Conservation (phyloP, 768 basidiomycete genomes). For the Russula brevipes region DNA sequence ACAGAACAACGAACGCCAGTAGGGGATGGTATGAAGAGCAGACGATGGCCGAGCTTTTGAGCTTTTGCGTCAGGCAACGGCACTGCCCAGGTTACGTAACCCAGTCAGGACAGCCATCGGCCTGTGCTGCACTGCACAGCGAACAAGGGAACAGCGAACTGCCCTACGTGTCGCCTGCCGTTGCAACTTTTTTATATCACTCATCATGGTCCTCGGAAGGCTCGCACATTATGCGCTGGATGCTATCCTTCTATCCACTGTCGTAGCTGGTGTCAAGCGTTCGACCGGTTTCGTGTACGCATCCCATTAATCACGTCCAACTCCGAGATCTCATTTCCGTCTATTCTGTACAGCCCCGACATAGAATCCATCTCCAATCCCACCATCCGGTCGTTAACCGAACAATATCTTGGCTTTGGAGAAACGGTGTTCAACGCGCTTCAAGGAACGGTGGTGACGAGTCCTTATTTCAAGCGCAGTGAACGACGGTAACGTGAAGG, state of each 20-base stretch:
- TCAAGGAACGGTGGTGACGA: slow-evolving; percentile 82
- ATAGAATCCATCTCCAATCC: slow-evolving; percentile 69
- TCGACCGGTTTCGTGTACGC: slow-evolving; percentile 89
- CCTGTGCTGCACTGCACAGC: neutral
- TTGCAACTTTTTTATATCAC: neutral
- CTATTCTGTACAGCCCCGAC: slow-evolving; percentile 52
- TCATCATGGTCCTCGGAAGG: slow-evolving; percentile 53
- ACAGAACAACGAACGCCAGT: no score
- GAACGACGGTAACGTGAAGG: slow-evolving; percentile 33
- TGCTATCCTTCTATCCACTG: slow-evolving; percentile 78
- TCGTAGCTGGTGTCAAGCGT: slow-evolving; percentile 85
- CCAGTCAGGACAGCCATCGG: no score
- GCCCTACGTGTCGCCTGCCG: neutral
- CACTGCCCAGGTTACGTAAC: no score
- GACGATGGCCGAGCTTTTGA: no score
- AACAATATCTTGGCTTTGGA: slow-evolving; percentile 79
- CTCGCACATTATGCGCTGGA: slow-evolving; percentile 81
- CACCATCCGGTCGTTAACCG: slow-evolving; percentile 67
- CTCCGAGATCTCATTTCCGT: slow-evolving; percentile 3
- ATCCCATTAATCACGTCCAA: slow-evolving; percentile 12
- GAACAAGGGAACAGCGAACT: no score
- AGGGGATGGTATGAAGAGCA: no score
- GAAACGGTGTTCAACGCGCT: slow-evolving; percentile 86
- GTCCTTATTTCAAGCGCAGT: slow-evolving; percentile 69
- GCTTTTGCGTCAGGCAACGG: no score